Evolutionary conservation across 2,329 filamentous ascomycete genomes (phyloP).

Genomic region (Aspergillus candidus): DNA sequence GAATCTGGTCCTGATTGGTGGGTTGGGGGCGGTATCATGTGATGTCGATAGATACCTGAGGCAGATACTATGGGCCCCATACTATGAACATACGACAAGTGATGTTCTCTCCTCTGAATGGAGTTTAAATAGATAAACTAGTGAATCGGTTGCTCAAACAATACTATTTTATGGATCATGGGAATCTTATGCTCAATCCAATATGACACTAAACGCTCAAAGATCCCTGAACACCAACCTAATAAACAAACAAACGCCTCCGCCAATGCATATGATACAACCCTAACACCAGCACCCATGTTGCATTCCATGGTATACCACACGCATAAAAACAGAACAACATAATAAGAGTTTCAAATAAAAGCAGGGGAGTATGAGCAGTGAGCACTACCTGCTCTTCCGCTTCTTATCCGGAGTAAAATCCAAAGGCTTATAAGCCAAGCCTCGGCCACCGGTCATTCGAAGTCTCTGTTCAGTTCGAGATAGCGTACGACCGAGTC

Average conservation of each 20-base stretch:
- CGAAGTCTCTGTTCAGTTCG: slow-evolving; percentile 41
- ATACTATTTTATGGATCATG: too few relatives aligned
- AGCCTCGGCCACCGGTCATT: slow-evolving; percentile 37
- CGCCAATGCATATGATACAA: slow-evolving; percentile 10
- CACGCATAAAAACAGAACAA: background rate
- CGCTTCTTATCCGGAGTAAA: slow-evolving; percentile 18
- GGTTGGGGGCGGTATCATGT: background rate
- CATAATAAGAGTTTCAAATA: background rate
- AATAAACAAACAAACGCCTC: slow-evolving; percentile 4
- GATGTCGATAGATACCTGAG: background rate
- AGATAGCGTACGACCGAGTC: slow-evolving; percentile 36
- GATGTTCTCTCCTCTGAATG: too few relatives aligned
- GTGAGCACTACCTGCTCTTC: slow-evolving; percentile 7
- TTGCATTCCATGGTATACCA: too few relatives aligned
- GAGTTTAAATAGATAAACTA: too few relatives aligned
- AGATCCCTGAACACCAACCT: background rate
- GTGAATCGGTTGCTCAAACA: too few relatives aligned
- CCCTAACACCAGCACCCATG: too few relatives aligned
- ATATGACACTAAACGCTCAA: background rate
- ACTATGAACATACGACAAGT: too few relatives aligned
- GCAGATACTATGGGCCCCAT: too few relatives aligned
- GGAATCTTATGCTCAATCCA: background rate
- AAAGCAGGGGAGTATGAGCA: too few relatives aligned
- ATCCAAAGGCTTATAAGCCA: slow-evolving; percentile 38
- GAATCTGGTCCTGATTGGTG: too few relatives aligned